phyloP scores from a whole-genome alignment of 371 early-diverging fungal species.

The Circinella umbellata region DNA sequence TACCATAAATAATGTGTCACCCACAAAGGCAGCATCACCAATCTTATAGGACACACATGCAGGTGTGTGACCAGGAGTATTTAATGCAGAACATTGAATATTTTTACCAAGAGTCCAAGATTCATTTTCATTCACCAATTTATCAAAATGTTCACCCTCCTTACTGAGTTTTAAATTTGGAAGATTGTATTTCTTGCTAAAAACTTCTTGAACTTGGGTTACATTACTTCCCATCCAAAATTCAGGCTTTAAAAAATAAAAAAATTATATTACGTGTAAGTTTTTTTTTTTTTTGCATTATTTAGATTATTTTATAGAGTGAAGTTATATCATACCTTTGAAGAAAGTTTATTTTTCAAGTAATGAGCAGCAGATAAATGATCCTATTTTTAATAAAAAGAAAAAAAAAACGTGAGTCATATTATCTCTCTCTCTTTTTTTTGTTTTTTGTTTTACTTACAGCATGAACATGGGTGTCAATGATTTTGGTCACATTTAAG shows the following conservation, averaged over 20 bases:
- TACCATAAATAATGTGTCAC: slow-evolving; percentile 57
- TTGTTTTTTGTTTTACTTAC: slow-evolving; percentile 20
- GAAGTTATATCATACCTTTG: too few species aligned
- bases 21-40: slow-evolving; percentile 54
- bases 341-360: slow-evolving; percentile 31
- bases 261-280: background rate
- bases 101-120: slow-evolving; percentile 46
- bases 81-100: slow-evolving; percentile 39
- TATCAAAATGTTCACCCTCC: slow-evolving; percentile 45
- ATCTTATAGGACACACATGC: slow-evolving; percentile 51
- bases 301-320: too few species aligned
- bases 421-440: too few species aligned
- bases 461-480: slow-evolving; percentile 56
- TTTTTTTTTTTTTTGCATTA: too few species aligned
- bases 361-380: slow-evolving; percentile 49
- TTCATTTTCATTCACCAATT: slow-evolving; percentile 27
- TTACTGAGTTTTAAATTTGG: slow-evolving; percentile 21
- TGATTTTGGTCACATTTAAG: slow-evolving; percentile 49
- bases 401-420: too few species aligned
- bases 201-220: slow-evolving; percentile 43
- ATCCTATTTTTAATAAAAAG: slow-evolving; percentile 29
- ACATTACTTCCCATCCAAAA: slow-evolving; percentile 47
- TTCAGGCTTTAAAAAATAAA: slow-evolving; percentile 32
- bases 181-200: slow-evolving; percentile 43
- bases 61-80: slow-evolving; percentile 55